Evolutionary conservation across 306 rosid genomes (phyloP), one percentile per base, ranked within the genome.

Genomic region (Ceratonia siliqua): DNA sequence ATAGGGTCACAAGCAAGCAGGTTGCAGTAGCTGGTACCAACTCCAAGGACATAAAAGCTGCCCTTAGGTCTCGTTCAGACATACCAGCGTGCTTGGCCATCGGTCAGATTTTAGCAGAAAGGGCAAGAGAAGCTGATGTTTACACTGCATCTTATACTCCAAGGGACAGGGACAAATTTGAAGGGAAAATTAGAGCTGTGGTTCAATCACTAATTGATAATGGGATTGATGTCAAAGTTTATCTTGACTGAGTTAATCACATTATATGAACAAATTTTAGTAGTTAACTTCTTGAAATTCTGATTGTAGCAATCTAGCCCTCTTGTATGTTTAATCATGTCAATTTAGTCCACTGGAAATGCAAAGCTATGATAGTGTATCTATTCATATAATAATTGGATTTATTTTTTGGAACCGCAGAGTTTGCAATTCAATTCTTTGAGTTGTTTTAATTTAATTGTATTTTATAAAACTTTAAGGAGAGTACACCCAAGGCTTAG

Each of bases 21-120:
- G 98, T 94, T 81, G 96, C 96, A 43, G 97, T 92, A 76, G 97
- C 98, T 1, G 98, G 98, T 24, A 94, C 98, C 48, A 94, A 94
- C 88, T 94, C 98, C 43, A 94, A 94, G 74, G 97, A 94, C 82
- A 90, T 94, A 18, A 94, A 94, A 83, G 96, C 96, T 32, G 92
- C 74, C 14, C 96, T 94, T 57, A 70, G 48, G 79, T 94, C 97
- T 17, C 91, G 98, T 6, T 91, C 93, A 0, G 98, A 94, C 74
- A 88, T 94, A 56, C 98, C 97, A 1, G 97, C 98, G 0, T 94
- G 98, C 82, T 82, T 94, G 79, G 92, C 98, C 12, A 50, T 88
- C 24, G 98, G 98, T 18, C 81, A 75, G 48, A 88, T 91, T 72
- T 82, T 94, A 72, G 86, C 98, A 3, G 97, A 91, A 52, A 82